phyloP scores from a whole-genome alignment of 495 filamentous ascomycete species.

The Daldinia loculata region DNA sequence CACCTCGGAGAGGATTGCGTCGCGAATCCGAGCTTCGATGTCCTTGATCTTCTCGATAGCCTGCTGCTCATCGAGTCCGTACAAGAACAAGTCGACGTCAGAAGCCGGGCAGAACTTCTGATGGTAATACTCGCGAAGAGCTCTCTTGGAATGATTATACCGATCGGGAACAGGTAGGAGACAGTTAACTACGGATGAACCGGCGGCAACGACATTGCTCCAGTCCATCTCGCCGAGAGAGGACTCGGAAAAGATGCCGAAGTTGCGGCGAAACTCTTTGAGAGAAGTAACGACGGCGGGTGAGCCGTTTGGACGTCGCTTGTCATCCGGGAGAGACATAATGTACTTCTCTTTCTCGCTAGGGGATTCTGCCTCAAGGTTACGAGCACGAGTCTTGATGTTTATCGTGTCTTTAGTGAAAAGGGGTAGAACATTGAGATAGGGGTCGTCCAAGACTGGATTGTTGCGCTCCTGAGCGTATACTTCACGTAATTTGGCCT shows the following conservation, averaged over 20 bases:
- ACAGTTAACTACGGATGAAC: conserved; percentile 77
- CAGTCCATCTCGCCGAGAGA: conserved; percentile 71
- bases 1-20: conserved; percentile 77
- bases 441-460: conserved; percentile 63
- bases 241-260: conserved; percentile 78
- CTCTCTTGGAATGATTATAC: conserved; percentile 69
- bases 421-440: conserved; percentile 74
- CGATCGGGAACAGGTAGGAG: conserved; percentile 74
- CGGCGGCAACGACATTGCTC: conserved; percentile 80
- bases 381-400: conserved; percentile 69
- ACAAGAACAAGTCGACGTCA: conserved; percentile 86
- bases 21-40: conserved; percentile 74
- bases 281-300: conserved; percentile 70
- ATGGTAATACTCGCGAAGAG: conserved; percentile 77
- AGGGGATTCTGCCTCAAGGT: conserved; percentile 64
- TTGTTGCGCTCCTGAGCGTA: conserved; percentile 76
- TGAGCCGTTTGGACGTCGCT: conserved; percentile 66
- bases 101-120: conserved; percentile 80
- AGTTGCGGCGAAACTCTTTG: conserved; percentile 77
- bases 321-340: conserved; percentile 67
- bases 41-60: conserved; percentile 82
- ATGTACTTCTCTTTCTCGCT: conserved; percentile 73
- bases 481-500: conserved; percentile 70
- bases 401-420: conserved; percentile 65
- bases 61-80: conserved; percentile 75